phyloP scores from a whole-genome alignment of 495 filamentous ascomycete genomes.

The Cercophora newfieldiana region DNA sequence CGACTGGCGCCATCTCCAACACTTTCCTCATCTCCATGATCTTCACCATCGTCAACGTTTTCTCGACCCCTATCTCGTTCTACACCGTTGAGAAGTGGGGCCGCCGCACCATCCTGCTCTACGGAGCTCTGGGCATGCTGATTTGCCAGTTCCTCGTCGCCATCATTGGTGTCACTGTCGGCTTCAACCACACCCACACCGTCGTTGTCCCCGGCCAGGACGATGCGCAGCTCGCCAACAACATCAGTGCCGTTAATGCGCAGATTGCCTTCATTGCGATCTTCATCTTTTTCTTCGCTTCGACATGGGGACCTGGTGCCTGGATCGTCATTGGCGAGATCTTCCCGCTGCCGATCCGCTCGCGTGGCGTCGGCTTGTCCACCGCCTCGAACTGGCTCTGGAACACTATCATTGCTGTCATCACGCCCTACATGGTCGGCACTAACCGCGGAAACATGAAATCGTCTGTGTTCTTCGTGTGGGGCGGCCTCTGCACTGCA shows the following conservation, averaged over 20 bases:
- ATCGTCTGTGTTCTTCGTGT: constrained; percentile 77
- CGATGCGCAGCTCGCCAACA: constrained; percentile 40
- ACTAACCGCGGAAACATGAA: constrained; percentile 62
- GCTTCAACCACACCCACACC: constrained; percentile 40
- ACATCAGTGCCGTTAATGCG: constrained; percentile 63
- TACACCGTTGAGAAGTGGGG: constrained; percentile 78
- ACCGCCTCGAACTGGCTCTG: constrained; percentile 89
- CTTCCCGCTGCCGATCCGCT: constrained; percentile 81
- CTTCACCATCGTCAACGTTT: constrained; percentile 83
- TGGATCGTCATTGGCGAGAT: constrained; percentile 89
- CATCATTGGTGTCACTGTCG: constrained; percentile 67
- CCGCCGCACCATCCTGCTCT: constrained; percentile 80
- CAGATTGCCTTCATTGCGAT: constrained; percentile 76
- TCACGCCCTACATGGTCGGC: constrained; percentile 80
- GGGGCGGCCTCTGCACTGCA: constrained; percentile 67
- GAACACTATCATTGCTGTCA: constrained; percentile 73
- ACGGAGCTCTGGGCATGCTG: constrained; percentile 76
- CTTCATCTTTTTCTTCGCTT: constrained; percentile 84
- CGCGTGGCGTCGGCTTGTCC: constrained; percentile 75
- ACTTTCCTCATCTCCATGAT: constrained; percentile 79
- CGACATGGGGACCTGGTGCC: constrained; percentile 75
- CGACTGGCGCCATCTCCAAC: constrained; percentile 67
- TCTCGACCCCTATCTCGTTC: constrained; percentile 79
- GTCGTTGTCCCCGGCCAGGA: constrained; percentile 11
- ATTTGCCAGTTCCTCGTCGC: constrained; percentile 84